Conservation (phyloP, 345 rosid species). For the Populus pruinosa region DNA sequence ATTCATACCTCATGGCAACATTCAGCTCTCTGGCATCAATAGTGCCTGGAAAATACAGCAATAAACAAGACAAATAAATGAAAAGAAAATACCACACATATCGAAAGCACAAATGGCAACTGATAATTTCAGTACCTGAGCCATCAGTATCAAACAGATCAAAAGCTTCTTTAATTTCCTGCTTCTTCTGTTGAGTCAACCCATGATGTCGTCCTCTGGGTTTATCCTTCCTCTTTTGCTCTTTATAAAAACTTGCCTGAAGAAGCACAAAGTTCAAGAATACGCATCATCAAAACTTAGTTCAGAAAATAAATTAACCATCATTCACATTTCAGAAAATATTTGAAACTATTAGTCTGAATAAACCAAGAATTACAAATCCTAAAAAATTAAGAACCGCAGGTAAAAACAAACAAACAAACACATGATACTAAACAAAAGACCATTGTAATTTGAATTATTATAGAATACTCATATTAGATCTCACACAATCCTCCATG, state of each 20-base stretch:
- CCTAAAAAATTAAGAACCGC: neutral
- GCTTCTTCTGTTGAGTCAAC: constrained; percentile 64
- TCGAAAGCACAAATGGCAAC: neutral
- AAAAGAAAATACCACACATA: neutral
- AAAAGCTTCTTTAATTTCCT: constrained; percentile 92
- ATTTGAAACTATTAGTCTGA: neutral
- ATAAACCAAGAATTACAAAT: neutral
- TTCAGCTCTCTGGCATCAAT: constrained; percentile 97
- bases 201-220: constrained; percentile 72
- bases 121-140: constrained; percentile 47
- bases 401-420: neutral
- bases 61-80: constrained; percentile 4
- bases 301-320: too few relatives aligned
- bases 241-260: constrained; percentile 54
- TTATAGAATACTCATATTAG: too few relatives aligned
- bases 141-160: constrained; percentile 93
- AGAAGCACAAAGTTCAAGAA: neutral
- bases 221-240: constrained; percentile 58
- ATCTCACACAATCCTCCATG: too few relatives aligned
- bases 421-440: too few relatives aligned
- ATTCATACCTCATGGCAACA: constrained; percentile 88
- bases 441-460: too few relatives aligned
- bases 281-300: too few relatives aligned
- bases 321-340: neutral
- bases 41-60: constrained; percentile 50